Base-by-base conservation (phyloP, 2,329 filamentous ascomycete species). In the Parafenestella ontariensis region DNA sequence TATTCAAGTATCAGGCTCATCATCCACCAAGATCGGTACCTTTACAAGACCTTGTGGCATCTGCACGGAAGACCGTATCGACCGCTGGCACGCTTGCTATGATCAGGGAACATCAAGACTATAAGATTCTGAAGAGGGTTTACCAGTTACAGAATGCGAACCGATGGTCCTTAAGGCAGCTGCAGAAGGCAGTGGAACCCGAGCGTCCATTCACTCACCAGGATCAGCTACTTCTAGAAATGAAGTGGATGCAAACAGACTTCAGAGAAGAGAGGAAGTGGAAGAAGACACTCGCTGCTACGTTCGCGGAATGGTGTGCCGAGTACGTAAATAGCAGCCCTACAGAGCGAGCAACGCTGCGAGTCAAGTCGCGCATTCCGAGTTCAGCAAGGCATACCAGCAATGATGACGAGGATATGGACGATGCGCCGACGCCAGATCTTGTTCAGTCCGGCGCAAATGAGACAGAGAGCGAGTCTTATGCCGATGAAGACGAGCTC, bases 241-340 rank as follows among this genome's bases (percentile, higher is more conserved):
- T 94, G 85, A 96, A 93, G 74, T 98, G 94, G 94, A 96, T 99
- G 91, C 87, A 93, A 46, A 97, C 92, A 1, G 95, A 99, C 76
- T 98, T 97, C 69, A 85, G 90, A 46, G 91, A 97, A 76, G 95
- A 98, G 74, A 83, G 92, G 36, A 96, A 96, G 73, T 96, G 93
- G 92, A 98, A 97, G 77, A 87, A 87, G 70, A 85, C 89, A 2
- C 85, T 89, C 31, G 93, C 93, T 5, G 89, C 88, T 54, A 92
- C 88, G 52, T 81, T 96, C 55, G 95, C 92, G 1, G 82, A 88
- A 66, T 90, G 89, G 66, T 98, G 94, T 74, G 91, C 89, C 0
- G 88, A 94, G 64, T 99, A 91, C 85, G 84, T 92, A 33, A 82
- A 84, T 20, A 85, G 89, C 33, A 82, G 81, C 31, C 76, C 81